phyloP scores from a whole-genome alignment of 495 filamentous ascomycete species.

The Penicillium manginii region DNA sequence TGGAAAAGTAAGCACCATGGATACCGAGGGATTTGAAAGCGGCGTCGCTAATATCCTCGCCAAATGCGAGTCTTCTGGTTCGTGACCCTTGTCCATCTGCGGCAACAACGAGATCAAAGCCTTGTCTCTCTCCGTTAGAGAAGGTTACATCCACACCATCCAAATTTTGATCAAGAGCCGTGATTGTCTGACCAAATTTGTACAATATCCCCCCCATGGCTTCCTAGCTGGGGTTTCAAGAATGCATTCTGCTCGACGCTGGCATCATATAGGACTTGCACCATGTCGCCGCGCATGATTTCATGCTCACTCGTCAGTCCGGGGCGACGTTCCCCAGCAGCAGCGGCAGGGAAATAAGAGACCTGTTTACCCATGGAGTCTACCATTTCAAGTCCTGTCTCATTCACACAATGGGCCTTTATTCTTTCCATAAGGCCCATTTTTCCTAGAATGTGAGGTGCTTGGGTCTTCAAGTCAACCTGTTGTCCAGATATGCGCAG shows the following conservation, averaged over 20 bases:
- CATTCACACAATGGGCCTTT: neutral
- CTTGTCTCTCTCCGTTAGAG: slow-evolving; percentile 31
- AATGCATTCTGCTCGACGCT: slow-evolving; percentile 17
- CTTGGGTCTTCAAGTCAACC: slow-evolving; percentile 8
- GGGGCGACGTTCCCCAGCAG: slow-evolving; percentile 10
- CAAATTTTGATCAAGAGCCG: slow-evolving; percentile 17
- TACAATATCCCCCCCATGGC: slow-evolving; percentile 15
- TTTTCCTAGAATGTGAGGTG: slow-evolving; percentile 2
- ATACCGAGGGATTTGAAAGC: slow-evolving; percentile 29
- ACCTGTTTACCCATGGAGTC: slow-evolving; percentile 3
- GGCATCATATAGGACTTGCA: slow-evolving; percentile 36
- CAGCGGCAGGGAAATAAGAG: slow-evolving; percentile 8
- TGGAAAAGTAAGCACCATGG: slow-evolving; percentile 45
- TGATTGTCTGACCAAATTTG: slow-evolving; percentile 33
- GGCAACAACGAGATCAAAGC: slow-evolving; percentile 54
- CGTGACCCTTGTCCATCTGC: slow-evolving; percentile 53
- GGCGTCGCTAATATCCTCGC: slow-evolving; percentile 17
- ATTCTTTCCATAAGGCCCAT: slow-evolving; percentile 10
- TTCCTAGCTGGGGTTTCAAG: neutral
- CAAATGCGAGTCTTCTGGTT: slow-evolving; percentile 38
- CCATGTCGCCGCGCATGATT: slow-evolving; percentile 52
- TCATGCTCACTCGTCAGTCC: slow-evolving; percentile 48
- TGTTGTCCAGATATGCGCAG: slow-evolving; percentile 7
- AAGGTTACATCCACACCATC: slow-evolving; percentile 39
- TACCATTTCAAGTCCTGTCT: slow-evolving; percentile 9